Evolutionary conservation across 73 alveolate species (phyloP), one percentile per base, ranked within the genome.

Genomic region (Uronychia binucleata): DNA sequence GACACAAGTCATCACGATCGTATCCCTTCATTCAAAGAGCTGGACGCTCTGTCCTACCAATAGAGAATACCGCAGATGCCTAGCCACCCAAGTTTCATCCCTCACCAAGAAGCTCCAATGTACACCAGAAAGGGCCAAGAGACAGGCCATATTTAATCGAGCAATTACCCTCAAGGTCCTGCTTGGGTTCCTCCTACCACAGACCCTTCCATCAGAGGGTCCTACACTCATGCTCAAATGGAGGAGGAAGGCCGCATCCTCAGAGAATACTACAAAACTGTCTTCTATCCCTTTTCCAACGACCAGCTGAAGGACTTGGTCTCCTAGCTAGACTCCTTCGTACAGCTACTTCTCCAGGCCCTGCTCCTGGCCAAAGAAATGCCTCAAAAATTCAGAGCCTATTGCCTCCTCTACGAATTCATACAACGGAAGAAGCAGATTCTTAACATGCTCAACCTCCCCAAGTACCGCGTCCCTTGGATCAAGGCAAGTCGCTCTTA

Each of bases 261-360:
- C 57, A 34, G 94, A 77, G 91, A 88, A 14, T 76, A 77, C 30
- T 78, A 46, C n/a, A 34, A 79, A 28, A 88, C 81, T 26, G 26
- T 30, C 31, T 83, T 83, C 77, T 88, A 82, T 33, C 91, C 91
- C 0, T 88, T 88, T 78, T 77, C 34, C 28, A 88, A 88, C 60
- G 91, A 88, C 1, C 81, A 82, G 57, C 81, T 88, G 59, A 83
- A 83, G 57, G 91, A 88, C 57, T 34, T 88, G 59, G 91, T 88
- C 35, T 28, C 28, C 28, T 81, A 88, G 75, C 83, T 83, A 0
- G 88, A 88, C 29, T 57, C 78, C 59, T 88, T 83, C 59, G 31
- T 88, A 5, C 85, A 88, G 76, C 1, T 88, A 34, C 85, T 88
- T 25, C 75, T 84, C 59, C 77, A 88, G 75, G 32, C 87, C 67